Conservation (phyloP, 1,139 yeast species). For the Yamadazyma spencermartinsiae region DNA sequence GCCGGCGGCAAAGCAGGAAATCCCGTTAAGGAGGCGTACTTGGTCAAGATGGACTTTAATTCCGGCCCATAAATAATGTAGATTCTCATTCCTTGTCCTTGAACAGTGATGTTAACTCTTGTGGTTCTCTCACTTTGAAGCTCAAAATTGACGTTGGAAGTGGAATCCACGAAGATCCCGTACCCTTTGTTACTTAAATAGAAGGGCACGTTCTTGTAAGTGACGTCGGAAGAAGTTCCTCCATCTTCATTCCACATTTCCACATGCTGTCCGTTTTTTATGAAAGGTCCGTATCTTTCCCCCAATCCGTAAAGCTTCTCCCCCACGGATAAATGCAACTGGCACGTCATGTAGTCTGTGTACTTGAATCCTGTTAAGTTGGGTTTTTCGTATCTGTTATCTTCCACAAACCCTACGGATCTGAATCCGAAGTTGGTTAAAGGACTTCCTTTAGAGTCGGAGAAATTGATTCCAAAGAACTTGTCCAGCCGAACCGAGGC, state of each 20-base stretch:
- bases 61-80: slow-evolving; percentile 31
- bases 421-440: slow-evolving; percentile 30
- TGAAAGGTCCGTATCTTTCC: slow-evolving; percentile 34
- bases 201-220: slow-evolving; percentile 35
- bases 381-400: slow-evolving; percentile 19
- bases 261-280: slow-evolving; percentile 35
- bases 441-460: slow-evolving; percentile 13
- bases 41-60: slow-evolving; percentile 27
- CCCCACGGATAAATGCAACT: slow-evolving; percentile 32
- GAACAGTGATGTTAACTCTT: slow-evolving; percentile 31
- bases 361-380: slow-evolving; percentile 16
- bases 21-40: slow-evolving; percentile 31
- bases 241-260: slow-evolving; percentile 40
- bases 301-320: slow-evolving; percentile 37
- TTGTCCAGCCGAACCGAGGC: slow-evolving; percentile 9
- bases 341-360: slow-evolving; percentile 26
- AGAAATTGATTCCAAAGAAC: slow-evolving; percentile 24
- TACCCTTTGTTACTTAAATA: slow-evolving; percentile 31
- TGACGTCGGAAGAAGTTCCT: slow-evolving; percentile 35
- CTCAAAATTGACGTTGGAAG: slow-evolving; percentile 29
- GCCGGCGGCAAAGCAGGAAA: slow-evolving; percentile 36
- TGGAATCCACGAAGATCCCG: slow-evolving; percentile 32
- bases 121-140: slow-evolving; percentile 35
- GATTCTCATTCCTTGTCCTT: slow-evolving; percentile 30
- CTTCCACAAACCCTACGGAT: slow-evolving; percentile 33